Percentiles rank a stretch among this genome's conserved stretches.
These are phyloP conservation scores for Esteya vermicola DNA, from an alignment of 2,329 filamentous ascomycete species.

Conservation along the genomic window DNA sequence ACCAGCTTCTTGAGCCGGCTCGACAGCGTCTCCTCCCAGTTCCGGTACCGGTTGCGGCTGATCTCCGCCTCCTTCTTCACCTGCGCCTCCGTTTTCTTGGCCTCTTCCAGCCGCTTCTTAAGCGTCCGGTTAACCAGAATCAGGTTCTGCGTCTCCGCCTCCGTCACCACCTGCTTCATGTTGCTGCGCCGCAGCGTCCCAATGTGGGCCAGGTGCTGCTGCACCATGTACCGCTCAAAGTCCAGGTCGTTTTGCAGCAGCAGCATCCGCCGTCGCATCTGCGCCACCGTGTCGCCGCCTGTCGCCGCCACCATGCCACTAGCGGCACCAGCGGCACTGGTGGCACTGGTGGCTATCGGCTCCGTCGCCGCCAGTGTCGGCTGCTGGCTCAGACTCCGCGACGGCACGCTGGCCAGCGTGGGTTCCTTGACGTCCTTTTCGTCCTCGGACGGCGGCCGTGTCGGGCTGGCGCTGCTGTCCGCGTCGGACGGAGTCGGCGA, in stretches of 20 bases:
- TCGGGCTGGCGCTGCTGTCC: constrained; percentile 44
- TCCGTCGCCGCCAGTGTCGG: no score
- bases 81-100: constrained; percentile 55
- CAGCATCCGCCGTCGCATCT: constrained; percentile 60
- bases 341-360: background rate
- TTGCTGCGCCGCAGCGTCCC: constrained; percentile 63
- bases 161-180: constrained; percentile 61
- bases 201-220: constrained; percentile 71
- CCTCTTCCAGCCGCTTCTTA: constrained; percentile 58
- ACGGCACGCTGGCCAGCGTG: constrained; percentile 41
- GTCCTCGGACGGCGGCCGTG: constrained; percentile 40
- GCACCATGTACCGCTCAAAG: constrained; percentile 72
- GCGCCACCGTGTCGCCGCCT: constrained; percentile 17
- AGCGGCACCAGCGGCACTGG: constrained; percentile 11
- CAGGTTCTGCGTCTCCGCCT: constrained; percentile 70
- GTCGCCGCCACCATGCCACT: constrained; percentile 2
- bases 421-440: no score
- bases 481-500: no score
- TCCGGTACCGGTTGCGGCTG: constrained; percentile 58
- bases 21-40: constrained; percentile 60
- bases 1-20: constrained; percentile 50
- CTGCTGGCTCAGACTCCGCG: constrained; percentile 35
- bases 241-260: constrained; percentile 67
- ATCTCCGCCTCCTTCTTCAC: constrained; percentile 59
- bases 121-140: constrained; percentile 63